Base-by-base conservation (phyloP, 2,329 filamentous ascomycete species). In the Paecilomyces sp. region DNA sequence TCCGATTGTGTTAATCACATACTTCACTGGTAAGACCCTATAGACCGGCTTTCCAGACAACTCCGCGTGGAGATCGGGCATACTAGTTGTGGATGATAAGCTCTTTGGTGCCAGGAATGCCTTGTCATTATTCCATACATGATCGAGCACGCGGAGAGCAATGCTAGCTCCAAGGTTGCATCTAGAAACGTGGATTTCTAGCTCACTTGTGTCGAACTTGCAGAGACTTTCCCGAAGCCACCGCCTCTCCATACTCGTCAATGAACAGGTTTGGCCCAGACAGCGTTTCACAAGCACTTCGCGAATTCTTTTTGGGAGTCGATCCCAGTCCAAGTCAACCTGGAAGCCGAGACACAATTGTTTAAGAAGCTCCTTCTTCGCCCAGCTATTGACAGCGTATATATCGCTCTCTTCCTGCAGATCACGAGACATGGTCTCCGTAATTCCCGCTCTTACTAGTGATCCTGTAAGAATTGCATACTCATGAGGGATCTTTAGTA, bases 301-400 rank as follows among this genome's bases (percentile, higher is more conserved):
- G 53, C 82, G 74, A 58, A 83, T 76, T 7, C 76, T 71, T 15
- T 74, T 66, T 2, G 81, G 79, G 11, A 84, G 68, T 25, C 66
- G 70, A 41, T 84, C 81, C 82, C 82, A 84, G 31, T 81, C 73
- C 9, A 74, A 75, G 57, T 84, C 80, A 55, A 74, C 75, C 50
- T 83, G 75, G 31, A 81, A 75, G 0, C 80, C 80, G 25, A 84
- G 67, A 55, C 79, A 81, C 3, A 82, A 68, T 58, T 79, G 75
- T 18, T 74, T 72, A 13, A 84, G 67, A 1, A 81, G 67, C n/a
- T 82, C 77, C 65, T 72, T 77, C 56, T 76, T 77, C 50, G 75
- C 72, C 74, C 71, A 76, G 59, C 71, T 60, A 59, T 70, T 74
- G 50, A 78, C 76, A 3, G 72, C 68, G 5, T 73, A 65, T 28